phyloP scores from a whole-genome alignment of 352 stramenopile species.

The Elongisporangium undulatum region DNA sequence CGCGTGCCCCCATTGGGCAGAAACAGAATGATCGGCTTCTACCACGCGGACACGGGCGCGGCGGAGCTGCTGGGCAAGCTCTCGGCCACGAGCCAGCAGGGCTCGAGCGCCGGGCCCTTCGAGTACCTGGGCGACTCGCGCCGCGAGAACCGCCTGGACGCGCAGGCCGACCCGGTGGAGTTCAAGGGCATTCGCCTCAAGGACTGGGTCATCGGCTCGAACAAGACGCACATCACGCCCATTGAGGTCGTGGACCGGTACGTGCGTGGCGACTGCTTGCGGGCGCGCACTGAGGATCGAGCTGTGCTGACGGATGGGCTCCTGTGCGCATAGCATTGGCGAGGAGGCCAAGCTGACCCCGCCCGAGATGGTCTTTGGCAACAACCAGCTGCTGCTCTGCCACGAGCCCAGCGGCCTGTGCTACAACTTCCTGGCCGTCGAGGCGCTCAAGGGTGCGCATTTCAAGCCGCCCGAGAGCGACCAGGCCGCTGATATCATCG shows the following conservation, averaged over 20 bases:
- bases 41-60: constrained; percentile 41
- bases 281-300: not conserved
- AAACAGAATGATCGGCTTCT: constrained; percentile 43
- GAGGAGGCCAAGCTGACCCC: constrained; percentile 65
- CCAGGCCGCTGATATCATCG: constrained; percentile 42
- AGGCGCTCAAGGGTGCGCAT: constrained; percentile 71
- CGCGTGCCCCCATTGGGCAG: not conserved
- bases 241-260: constrained; percentile 66
- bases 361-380: constrained; percentile 85
- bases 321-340: constrained; percentile 30
- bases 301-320: constrained; percentile 1
- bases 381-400: constrained; percentile 75
- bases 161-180: constrained; percentile 51
- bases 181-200: constrained; percentile 64
- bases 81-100: constrained; percentile 16
- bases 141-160: constrained; percentile 29
- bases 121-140: constrained; percentile 48
- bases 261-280: constrained; percentile 5
- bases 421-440: constrained; percentile 74
- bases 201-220: constrained; percentile 66
- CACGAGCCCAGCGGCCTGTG: constrained; percentile 65
- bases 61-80: constrained; percentile 42
- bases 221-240: constrained; percentile 82
- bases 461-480: constrained; percentile 38
- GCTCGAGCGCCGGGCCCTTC: constrained; percentile 8